Conservation (phyloP, 345 rosid genomes). For the Firmiana major region DNA sequence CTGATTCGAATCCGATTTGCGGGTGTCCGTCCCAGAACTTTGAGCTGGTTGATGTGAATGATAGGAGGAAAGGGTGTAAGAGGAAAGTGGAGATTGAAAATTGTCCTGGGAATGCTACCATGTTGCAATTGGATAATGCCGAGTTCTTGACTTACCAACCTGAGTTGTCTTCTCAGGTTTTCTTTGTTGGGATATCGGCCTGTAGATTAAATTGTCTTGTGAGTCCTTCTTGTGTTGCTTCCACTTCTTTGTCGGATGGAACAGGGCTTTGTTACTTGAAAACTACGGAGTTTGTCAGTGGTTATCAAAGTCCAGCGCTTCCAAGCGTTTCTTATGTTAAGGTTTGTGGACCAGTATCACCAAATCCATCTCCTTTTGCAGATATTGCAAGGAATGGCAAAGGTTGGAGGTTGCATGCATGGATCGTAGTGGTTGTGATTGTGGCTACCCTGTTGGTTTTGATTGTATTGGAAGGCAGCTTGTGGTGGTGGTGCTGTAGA, state of each 20-base stretch:
- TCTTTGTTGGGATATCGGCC: slow-evolving; percentile 43
- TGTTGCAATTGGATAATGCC: slow-evolving; percentile 50
- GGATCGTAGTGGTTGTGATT: slow-evolving; percentile 40
- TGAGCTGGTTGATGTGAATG: slow-evolving; percentile 43
- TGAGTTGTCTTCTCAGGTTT: slow-evolving; percentile 35
- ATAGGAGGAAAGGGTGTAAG: slow-evolving; percentile 55
- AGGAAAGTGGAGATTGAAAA: slow-evolving; percentile 46
- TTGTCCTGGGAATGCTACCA: slow-evolving; percentile 45
- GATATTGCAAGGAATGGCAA: slow-evolving; percentile 7
- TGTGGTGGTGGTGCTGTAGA: slow-evolving; percentile 61
- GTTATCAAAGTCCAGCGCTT: slow-evolving; percentile 48
- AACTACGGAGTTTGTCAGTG: slow-evolving; percentile 41
- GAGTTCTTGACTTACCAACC: slow-evolving; percentile 51
- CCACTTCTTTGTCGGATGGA: slow-evolving; percentile 59
- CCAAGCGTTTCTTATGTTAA: slow-evolving; percentile 61
- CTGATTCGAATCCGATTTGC: slow-evolving; percentile 40
- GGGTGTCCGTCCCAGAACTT: slow-evolving; percentile 67
- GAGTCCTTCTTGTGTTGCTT: slow-evolving; percentile 44
- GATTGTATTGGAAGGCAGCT: slow-evolving; percentile 40
- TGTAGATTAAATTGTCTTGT: slow-evolving; percentile 54
- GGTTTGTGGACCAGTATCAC: slow-evolving; percentile 52
- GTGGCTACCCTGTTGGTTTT: slow-evolving; percentile 37
- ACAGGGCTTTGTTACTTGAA: slow-evolving; percentile 49
- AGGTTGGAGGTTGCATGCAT: slow-evolving; percentile 19
- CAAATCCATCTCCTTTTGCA: slow-evolving; percentile 21